Evolutionary conservation across 2,329 filamentous ascomycete genomes (phyloP).

Genomic region (Fusarium proliferatum): DNA sequence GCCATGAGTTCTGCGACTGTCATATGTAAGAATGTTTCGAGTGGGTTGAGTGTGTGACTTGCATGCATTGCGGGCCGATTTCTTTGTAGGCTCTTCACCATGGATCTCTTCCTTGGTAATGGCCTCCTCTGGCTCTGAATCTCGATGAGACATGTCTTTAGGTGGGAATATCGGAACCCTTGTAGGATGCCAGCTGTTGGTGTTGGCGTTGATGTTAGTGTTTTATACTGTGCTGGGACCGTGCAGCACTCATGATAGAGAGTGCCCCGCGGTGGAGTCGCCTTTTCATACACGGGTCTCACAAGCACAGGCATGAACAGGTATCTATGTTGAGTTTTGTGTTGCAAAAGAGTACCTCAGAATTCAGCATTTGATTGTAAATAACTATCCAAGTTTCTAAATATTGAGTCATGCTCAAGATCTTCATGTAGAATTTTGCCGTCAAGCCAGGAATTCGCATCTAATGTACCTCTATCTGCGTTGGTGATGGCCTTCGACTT

Average conservation of each 20-base stretch:
- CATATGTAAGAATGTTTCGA: slow-evolving; percentile 16
- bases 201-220: background rate
- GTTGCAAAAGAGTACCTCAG: background rate
- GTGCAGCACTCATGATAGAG: slow-evolving; percentile 12
- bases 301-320: background rate
- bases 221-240: slow-evolving; percentile 3
- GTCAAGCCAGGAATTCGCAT: background rate
- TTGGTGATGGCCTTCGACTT: background rate
- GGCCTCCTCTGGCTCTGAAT: slow-evolving; percentile 53
- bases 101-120: slow-evolving; percentile 56
- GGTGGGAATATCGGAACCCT: background rate
- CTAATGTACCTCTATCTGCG: background rate
- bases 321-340: background rate
- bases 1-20: slow-evolving; percentile 51
- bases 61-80: slow-evolving; percentile 57
- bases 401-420: background rate
- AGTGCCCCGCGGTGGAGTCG: slow-evolving; percentile 31
- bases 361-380: background rate
- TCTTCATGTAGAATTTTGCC: background rate
- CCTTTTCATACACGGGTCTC: background rate
- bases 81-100: slow-evolving; percentile 45
- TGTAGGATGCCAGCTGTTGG: background rate
- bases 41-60: slow-evolving; percentile 25
- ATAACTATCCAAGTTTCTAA: background rate
- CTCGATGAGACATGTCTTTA: slow-evolving; percentile 40